Base-by-base conservation (phyloP, 176 grass and related monocot species). In the Metroxylon sagu region DNA sequence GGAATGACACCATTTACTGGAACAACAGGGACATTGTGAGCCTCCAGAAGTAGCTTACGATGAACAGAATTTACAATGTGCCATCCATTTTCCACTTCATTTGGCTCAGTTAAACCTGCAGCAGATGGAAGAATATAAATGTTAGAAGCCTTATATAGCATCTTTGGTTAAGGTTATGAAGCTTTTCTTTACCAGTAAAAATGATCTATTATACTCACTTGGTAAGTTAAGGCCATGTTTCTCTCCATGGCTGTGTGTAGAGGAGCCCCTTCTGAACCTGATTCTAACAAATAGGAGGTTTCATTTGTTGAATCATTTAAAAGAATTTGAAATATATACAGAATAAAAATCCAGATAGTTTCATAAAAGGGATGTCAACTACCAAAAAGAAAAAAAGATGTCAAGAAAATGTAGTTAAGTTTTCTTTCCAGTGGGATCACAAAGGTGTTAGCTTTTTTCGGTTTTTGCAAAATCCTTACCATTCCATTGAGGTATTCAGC, bases 21-120 rank as follows among this genome's bases (percentile, higher is more conserved):
- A 66, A 84, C 69, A 77, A 87, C 87, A 70, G 69, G 81, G 53
- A 91, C 57, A 61, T 97, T 97, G 71, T 72, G 80, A 35, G 65
- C 63, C 83, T 82, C 77, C 57, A 70, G 43, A 25, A 85, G 73
- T 52, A 91, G 73, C 62, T 73, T 77, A 66, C 81, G 75, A 43
- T 62, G 78, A 43, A 77, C 73, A 25, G 70, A 66, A 53, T 60
- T 71, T 74, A 67, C 65, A 69, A 71, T 48, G 48, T 71, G 55
- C 67, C 78, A 67, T 50, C 61, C 72, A 60, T 90, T 87, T 67
- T 69, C 61, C 52, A 66, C 58, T 12, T 66, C 56, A 39, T 62
- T 70, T 59, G 55, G 31, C 35, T 73, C 64, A 69, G 49, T 29
- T 62, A 70, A 61, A 77, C 62, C 85, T 81, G 69, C 75, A 66